phyloP scores from a whole-genome alignment of 139 green algal species.

The Tetraselmis striata region DNA sequence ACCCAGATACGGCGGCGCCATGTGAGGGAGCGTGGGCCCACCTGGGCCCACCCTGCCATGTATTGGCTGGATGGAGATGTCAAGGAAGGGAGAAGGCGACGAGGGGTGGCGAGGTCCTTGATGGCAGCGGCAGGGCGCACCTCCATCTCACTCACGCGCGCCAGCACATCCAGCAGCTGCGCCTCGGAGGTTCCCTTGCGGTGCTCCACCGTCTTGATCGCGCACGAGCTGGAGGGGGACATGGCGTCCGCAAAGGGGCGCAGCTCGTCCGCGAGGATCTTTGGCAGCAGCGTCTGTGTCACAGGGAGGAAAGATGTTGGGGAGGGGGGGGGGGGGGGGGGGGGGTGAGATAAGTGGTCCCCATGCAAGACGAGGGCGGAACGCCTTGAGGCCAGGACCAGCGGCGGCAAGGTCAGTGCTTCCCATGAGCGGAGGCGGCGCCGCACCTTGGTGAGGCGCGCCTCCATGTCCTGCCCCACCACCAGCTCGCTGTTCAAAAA shows the following conservation, averaged over 20 bases:
- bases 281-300: conserved; percentile 39
- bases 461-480: conserved; percentile 58
- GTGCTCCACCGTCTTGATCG: conserved; percentile 51
- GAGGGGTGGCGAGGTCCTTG: no score
- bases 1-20: no score
- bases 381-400: no score
- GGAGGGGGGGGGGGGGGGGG: background rate
- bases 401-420: no score
- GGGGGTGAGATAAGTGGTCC: no score
- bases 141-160: conserved; percentile 18
- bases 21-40: no score
- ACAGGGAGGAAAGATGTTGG: background rate
- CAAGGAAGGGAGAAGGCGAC: no score
- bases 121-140: no score
- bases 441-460: conserved; percentile 53
- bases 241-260: conserved; percentile 31
- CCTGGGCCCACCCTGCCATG: no score
- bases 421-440: no score
- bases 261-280: conserved; percentile 46
- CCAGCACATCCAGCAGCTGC: conserved; percentile 30
- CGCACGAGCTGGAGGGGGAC: conserved; percentile 31
- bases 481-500: conserved; percentile 64
- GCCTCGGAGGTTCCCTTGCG: conserved; percentile 21
- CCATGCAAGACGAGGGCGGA: no score
- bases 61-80: no score